Percentiles rank a stretch among this genome's conserved stretches.
Evolutionary conservation across 2,329 filamentous ascomycete genomes (phyloP).

Genomic region (Falciphora oryzae): DNA sequence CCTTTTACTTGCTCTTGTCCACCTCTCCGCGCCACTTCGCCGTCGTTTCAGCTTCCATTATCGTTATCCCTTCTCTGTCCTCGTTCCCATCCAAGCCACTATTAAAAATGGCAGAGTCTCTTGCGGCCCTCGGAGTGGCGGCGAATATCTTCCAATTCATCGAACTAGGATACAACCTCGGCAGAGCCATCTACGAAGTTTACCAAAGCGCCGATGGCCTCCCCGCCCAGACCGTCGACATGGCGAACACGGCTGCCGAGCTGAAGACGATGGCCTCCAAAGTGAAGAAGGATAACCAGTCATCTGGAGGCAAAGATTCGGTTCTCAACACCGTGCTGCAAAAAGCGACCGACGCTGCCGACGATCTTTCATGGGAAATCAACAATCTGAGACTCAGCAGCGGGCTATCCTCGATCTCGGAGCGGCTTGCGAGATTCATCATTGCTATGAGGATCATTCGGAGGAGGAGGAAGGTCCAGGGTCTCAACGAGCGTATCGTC

Average conservation of each 20-base stretch:
- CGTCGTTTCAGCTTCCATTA: too few relatives aligned
- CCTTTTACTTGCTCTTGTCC: too few relatives aligned
- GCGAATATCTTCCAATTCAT: background rate
- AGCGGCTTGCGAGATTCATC: background rate
- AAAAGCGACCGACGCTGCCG: background rate
- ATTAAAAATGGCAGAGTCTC: background rate
- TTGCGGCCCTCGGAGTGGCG: background rate
- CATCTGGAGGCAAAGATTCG: background rate
- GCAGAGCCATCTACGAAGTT: background rate
- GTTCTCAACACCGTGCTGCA: background rate
- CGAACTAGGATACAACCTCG: background rate
- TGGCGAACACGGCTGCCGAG: background rate
- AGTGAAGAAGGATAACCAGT: background rate
- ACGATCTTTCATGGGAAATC: background rate
- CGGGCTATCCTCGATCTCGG: background rate
- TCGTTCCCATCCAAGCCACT: too few relatives aligned
- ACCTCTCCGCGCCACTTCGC: too few relatives aligned
- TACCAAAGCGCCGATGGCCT: slow-evolving; percentile 4
- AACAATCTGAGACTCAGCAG: background rate
- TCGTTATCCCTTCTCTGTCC: too few relatives aligned
- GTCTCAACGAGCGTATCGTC: slow-evolving; percentile 1
- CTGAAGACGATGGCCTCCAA: background rate
- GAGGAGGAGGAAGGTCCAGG: background rate
- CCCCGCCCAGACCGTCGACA: background rate
- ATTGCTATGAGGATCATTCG: background rate